phyloP scores from a whole-genome alignment of 2,329 filamentous ascomycete species.

The Xylaria digitata region DNA sequence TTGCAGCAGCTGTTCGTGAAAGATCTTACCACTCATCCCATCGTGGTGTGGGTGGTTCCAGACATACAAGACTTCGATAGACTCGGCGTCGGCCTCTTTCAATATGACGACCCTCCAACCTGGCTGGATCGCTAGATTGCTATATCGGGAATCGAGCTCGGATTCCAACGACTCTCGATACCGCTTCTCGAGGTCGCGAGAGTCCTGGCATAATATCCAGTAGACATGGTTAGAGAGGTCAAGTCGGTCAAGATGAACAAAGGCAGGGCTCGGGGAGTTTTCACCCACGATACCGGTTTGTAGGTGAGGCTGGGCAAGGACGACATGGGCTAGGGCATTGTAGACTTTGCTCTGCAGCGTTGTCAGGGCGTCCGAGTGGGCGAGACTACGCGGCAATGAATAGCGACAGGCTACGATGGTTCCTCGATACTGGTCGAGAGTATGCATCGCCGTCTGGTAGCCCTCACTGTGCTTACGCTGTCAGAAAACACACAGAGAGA shows the following conservation, averaged over 20 bases:
- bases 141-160: too few relatives aligned
- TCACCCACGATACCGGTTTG: background rate
- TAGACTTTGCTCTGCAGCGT: background rate
- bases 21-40: too few relatives aligned
- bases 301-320: background rate
- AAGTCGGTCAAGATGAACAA: background rate
- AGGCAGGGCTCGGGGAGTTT: background rate
- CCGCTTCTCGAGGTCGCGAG: background rate
- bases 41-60: too few relatives aligned
- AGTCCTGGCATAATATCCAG: background rate
- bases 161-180: too few relatives aligned
- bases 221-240: slow-evolving; percentile 1
- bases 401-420: background rate
- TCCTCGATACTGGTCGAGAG: background rate
- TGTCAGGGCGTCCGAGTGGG: background rate
- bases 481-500: background rate
- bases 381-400: background rate
- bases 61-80: too few relatives aligned
- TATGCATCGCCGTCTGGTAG: slow-evolving; percentile 1
- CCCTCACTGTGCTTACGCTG: background rate
- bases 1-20: too few relatives aligned
- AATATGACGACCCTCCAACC: too few relatives aligned
- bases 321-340: background rate
- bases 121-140: too few relatives aligned
- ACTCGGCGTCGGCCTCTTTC: too few relatives aligned